Conservation (phyloP, 805 yeast species). For the Myxozyma kluyveri region DNA sequence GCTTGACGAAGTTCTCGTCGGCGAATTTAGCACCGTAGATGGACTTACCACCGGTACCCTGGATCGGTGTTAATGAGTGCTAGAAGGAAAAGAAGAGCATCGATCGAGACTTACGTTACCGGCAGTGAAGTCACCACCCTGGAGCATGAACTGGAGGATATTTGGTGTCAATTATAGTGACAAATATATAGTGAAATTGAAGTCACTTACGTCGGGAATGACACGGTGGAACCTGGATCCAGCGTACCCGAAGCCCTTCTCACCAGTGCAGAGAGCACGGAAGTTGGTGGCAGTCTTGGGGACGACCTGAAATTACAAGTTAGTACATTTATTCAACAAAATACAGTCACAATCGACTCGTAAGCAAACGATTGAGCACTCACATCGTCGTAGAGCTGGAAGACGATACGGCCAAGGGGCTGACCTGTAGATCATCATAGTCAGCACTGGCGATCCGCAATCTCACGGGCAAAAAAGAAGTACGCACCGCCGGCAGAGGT, state of each 20-base stretch:
- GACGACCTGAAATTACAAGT: conserved; percentile 47
- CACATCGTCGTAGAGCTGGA: conserved; percentile 87
- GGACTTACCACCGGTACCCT: conserved; percentile 86
- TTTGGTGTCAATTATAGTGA: conserved; percentile 48
- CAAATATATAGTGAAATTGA: neutral
- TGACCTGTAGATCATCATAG: conserved; percentile 40
- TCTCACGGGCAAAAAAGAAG: neutral
- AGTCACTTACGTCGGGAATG: conserved; percentile 43
- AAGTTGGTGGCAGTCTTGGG: conserved; percentile 90
- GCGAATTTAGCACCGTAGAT: conserved; percentile 69
- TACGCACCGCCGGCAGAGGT: conserved; percentile 66
- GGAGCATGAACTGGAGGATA: conserved; percentile 94
- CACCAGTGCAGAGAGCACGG: conserved; percentile 85
- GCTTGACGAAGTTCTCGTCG: conserved; percentile 72
- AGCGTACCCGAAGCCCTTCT: conserved; percentile 65
- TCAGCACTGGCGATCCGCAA: neutral
- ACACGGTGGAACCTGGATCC: conserved; percentile 84
- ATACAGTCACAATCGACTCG: neutral
- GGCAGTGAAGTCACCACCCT: conserved; percentile 86
- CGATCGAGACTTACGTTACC: conserved; percentile 47
- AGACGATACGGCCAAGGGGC: conserved; percentile 77
- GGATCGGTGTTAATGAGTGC: neutral
- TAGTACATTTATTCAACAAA: conserved; percentile 48
- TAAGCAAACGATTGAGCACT: conserved; percentile 32
- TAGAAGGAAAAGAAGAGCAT: neutral